phyloP scores from a whole-genome alignment of 2,329 filamentous ascomycete species.

The Metarhizium humberi region DNA sequence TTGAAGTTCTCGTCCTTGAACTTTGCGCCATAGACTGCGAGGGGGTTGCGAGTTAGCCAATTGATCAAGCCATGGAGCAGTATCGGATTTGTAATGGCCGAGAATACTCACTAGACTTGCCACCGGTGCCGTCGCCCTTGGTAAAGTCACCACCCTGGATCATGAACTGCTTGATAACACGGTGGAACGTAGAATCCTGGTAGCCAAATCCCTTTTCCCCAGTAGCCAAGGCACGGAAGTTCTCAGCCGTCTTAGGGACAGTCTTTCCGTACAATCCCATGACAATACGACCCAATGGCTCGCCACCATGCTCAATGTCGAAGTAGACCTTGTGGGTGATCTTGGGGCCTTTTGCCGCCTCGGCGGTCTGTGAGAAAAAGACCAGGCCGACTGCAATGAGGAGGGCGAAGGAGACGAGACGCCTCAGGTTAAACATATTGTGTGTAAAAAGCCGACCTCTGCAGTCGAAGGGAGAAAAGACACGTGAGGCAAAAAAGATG shows the following conservation, averaged over 20 bases:
- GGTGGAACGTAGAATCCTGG: slow-evolving; percentile 75
- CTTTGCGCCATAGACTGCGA: slow-evolving; percentile 66
- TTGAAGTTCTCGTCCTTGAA: slow-evolving; percentile 93
- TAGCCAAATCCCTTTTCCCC: slow-evolving; percentile 84
- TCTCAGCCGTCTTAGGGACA: slow-evolving; percentile 64
- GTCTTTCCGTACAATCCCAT: slow-evolving; percentile 84
- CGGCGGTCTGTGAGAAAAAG: slow-evolving; percentile 65
- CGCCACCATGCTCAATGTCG: slow-evolving; percentile 69
- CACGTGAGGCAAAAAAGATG: slow-evolving; percentile 61
- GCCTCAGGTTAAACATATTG: slow-evolving; percentile 68
- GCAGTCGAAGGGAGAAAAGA: slow-evolving; percentile 62
- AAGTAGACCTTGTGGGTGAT: slow-evolving; percentile 95
- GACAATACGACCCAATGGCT: slow-evolving; percentile 64
- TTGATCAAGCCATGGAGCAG: neutral
- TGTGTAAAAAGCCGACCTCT: slow-evolving; percentile 36
- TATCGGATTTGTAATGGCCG: neutral
- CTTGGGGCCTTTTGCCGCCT: slow-evolving; percentile 79
- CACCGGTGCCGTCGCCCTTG: slow-evolving; percentile 70
- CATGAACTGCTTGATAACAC: slow-evolving; percentile 87
- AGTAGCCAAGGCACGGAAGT: slow-evolving; percentile 73
- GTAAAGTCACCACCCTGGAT: slow-evolving; percentile 89
- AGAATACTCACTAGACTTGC: slow-evolving; percentile 63
- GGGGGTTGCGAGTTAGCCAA: slow-evolving; percentile 10
- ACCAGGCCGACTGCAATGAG: slow-evolving; percentile 67
- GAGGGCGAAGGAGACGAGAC: slow-evolving; percentile 63